Percentiles rank a stretch among this genome's conserved stretches.
phyloP scores from a whole-genome alignment of 257 asterid species.

The Solanum pinnatisectum region DNA sequence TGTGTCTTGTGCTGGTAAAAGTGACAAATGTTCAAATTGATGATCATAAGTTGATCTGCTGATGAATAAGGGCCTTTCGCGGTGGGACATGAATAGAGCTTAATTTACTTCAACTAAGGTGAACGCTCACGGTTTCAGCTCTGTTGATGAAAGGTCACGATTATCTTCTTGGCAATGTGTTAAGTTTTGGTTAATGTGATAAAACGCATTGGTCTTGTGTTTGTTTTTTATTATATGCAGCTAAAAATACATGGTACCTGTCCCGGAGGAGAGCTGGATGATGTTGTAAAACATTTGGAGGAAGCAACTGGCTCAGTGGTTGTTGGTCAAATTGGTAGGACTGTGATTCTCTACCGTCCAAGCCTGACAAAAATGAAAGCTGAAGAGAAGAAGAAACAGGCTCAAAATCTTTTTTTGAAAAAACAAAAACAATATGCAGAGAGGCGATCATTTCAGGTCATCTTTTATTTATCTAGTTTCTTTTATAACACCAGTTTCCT shows the following conservation, averaged over 20 bases:
- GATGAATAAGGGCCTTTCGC: not conserved
- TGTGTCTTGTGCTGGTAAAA: not conserved
- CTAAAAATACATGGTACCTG: slow-evolving; percentile 71
- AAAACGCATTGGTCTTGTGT: not conserved
- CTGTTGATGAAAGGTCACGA: not conserved
- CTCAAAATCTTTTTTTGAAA: slow-evolving; percentile 22
- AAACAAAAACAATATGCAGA: slow-evolving; percentile 13
- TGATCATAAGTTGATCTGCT: not conserved
- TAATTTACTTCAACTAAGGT: not conserved
- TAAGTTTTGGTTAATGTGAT: not conserved
- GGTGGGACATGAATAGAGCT: not conserved
- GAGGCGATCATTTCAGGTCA: slow-evolving; percentile 33
- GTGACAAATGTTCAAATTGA: not conserved
- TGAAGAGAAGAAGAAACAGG: slow-evolving; percentile 64
- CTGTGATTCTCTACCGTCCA: slow-evolving; percentile 89
- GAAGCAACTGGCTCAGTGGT: slow-evolving; percentile 59
- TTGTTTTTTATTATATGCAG: slow-evolving; percentile 19
- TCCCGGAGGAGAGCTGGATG: slow-evolving; percentile 71
- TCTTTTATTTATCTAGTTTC: not conserved
- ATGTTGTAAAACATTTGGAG: slow-evolving; percentile 61
- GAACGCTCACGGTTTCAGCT: not conserved
- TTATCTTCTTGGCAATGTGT: not conserved
- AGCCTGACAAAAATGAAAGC: slow-evolving; percentile 70
- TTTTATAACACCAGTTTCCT: not conserved
- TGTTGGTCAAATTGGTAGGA: slow-evolving; percentile 74